phyloP scores from a whole-genome alignment of 1,284 basidiomycete genomes.

The Porodaedalea pini region DNA sequence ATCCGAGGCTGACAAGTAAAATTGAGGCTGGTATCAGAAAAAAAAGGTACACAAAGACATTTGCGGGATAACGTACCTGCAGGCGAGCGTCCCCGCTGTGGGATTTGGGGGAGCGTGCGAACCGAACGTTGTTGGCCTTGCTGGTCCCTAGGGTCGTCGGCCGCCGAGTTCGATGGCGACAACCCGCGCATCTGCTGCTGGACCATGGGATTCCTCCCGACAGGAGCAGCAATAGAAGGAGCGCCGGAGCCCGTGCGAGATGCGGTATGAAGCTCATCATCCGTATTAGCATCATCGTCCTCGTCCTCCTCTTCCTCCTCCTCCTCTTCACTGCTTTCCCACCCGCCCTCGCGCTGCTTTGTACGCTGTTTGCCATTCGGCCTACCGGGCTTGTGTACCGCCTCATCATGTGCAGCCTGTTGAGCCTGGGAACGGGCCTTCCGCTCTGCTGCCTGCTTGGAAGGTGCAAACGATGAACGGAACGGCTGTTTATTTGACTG shows the following conservation, averaged over 20 bases:
- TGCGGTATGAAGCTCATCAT: constrained; percentile 40
- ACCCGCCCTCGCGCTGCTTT: constrained; percentile 41
- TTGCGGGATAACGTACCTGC: constrained; percentile 15
- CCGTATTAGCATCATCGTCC: constrained; percentile 66
- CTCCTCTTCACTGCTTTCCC: constrained; percentile 75
- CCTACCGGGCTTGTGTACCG: constrained; percentile 68
- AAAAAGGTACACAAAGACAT: neutral
- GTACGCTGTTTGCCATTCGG: constrained; percentile 56
- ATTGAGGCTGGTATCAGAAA: neutral
- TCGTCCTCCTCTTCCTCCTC: constrained; percentile 72
- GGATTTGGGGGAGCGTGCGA: constrained; percentile 27
- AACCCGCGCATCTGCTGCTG: constrained; percentile 28
- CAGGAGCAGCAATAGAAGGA: constrained; percentile 27
- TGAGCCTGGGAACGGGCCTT: constrained; percentile 80
- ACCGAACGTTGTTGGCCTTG: constrained; percentile 21
- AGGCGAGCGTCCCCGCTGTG: constrained; percentile 21
- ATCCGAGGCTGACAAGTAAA: constrained; percentile 10
- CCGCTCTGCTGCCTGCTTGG: constrained; percentile 75
- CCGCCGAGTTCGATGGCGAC: constrained; percentile 27
- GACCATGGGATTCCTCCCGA: constrained; percentile 25
- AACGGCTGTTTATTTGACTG: constrained; percentile 34
- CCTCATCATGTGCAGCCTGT: constrained; percentile 73
- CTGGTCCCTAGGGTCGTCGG: constrained; percentile 21
- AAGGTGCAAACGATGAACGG: constrained; percentile 82
- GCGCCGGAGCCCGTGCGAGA: constrained; percentile 28